A percentile compares a stretch with the other conserved stretches of the same genome.
Evolutionary conservation across 2,329 filamentous ascomycete genomes (phyloP).

Genomic region (Trichoderma sp.): DNA sequence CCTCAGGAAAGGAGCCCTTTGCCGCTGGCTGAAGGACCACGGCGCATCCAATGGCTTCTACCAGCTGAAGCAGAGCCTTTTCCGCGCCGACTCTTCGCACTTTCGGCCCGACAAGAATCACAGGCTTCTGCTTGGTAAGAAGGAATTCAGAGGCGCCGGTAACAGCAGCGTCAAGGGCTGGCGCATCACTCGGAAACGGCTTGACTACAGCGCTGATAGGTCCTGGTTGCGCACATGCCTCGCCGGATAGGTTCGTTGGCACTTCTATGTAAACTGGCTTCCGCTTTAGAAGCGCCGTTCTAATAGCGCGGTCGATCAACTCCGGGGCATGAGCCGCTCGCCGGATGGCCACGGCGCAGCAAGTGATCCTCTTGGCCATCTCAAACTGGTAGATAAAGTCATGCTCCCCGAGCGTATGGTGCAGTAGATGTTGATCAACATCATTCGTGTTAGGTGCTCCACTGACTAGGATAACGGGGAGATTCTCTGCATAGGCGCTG

Average conservation of each 20-base stretch:
- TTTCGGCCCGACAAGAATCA: background rate
- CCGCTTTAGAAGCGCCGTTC: background rate
- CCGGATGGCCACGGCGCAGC: background rate
- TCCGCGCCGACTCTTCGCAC: background rate
- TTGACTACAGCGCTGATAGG: background rate
- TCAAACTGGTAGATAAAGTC: background rate
- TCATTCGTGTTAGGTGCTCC: slow-evolving; percentile 19
- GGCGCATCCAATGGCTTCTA: background rate
- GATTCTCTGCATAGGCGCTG: slow-evolving; percentile 20
- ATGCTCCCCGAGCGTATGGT: background rate
- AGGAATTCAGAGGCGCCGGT: background rate
- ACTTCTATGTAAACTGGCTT: background rate
- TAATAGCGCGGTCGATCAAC: background rate
- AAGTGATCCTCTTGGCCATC: background rate
- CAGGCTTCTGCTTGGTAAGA: background rate
- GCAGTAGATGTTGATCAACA: background rate
- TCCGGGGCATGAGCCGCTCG: background rate
- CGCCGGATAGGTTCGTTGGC: background rate
- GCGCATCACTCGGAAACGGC: background rate
- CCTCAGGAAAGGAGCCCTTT: background rate
- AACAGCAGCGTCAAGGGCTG: background rate
- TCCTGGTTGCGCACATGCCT: background rate
- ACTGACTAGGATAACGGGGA: slow-evolving; percentile 21
- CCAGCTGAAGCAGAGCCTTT: background rate
- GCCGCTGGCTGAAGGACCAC: background rate